Conservation (phyloP, 768 basidiomycete genomes). For the Daedaleopsis sinensis region DNA sequence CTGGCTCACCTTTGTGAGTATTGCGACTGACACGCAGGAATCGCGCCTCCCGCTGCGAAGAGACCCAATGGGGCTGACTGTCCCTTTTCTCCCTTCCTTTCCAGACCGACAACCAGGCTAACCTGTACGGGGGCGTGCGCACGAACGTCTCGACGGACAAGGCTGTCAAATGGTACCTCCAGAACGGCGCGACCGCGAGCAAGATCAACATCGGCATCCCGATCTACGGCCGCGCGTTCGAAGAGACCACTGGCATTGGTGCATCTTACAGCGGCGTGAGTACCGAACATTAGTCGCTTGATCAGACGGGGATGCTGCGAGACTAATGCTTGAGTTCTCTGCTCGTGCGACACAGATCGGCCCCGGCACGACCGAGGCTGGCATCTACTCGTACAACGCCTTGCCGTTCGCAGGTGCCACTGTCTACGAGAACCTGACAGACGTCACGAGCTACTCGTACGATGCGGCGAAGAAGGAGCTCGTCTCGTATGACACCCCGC, state of each 20-base stretch:
- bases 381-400: conserved; percentile 75
- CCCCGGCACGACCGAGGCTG: conserved; percentile 69
- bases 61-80: conserved; percentile 1
- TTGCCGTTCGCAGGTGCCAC: conserved; percentile 54
- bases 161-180: conserved; percentile 62
- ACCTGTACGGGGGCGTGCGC: conserved; percentile 65
- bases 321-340: background rate
- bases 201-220: conserved; percentile 83
- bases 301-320: background rate
- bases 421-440: conserved; percentile 66
- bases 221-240: conserved; percentile 79
- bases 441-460: conserved; percentile 81
- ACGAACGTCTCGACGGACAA: conserved; percentile 69
- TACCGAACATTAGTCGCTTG: background rate
- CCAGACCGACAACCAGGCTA: conserved; percentile 60
- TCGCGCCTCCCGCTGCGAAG: background rate
- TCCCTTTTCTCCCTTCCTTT: background rate
- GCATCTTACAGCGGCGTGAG: conserved; percentile 67
- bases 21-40: background rate
- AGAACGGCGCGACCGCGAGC: conserved; percentile 59
- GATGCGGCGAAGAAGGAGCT: conserved; percentile 66
- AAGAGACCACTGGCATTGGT: conserved; percentile 68
- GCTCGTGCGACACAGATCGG: conserved; percentile 50
- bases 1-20: conserved; percentile 50
- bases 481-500: conserved; percentile 77